Evolutionary conservation across 1,284 basidiomycete species (phyloP).

Genomic region (Cutaneotrichosporon dermatis): DNA sequence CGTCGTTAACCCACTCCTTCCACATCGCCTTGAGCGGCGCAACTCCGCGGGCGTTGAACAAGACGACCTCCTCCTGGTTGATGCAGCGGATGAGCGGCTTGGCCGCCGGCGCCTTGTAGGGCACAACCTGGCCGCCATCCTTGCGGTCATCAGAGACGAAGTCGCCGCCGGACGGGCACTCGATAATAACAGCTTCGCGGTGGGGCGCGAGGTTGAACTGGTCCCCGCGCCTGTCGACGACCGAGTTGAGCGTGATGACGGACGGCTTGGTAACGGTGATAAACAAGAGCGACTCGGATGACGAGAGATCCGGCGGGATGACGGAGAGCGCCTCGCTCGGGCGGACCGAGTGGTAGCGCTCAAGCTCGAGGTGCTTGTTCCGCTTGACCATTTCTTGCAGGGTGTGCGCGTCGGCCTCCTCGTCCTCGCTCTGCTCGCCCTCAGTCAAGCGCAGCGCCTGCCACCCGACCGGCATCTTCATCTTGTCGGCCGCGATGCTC

Average conservation of each 20-base stretch:
- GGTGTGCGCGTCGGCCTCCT: slow-evolving; percentile 61
- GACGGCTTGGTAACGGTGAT: slow-evolving; percentile 68
- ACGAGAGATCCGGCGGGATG: slow-evolving; percentile 54
- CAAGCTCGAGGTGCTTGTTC: slow-evolving; percentile 48
- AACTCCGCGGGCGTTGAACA: slow-evolving; percentile 68
- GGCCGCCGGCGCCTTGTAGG: slow-evolving; percentile 41
- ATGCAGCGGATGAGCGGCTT: slow-evolving; percentile 60
- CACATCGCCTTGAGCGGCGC: slow-evolving; percentile 73
- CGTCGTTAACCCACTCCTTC: slow-evolving; percentile 54
- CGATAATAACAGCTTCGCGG: slow-evolving; percentile 67
- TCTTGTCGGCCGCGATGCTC: slow-evolving; percentile 24
- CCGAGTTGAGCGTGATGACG: slow-evolving; percentile 64
- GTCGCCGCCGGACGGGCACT: slow-evolving; percentile 65
- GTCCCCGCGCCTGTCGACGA: slow-evolving; percentile 64
- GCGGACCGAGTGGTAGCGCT: slow-evolving; percentile 39
- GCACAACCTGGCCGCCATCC: slow-evolving; percentile 11
- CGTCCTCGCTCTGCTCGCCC: slow-evolving; percentile 47
- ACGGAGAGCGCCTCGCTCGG: slow-evolving; percentile 37
- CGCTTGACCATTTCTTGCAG: slow-evolving; percentile 26
- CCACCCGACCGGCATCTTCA: slow-evolving; percentile 19
- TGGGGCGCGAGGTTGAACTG: slow-evolving; percentile 59
- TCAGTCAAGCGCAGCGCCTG: slow-evolving; percentile 27
- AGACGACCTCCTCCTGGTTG: slow-evolving; percentile 61
- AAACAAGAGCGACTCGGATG: slow-evolving; percentile 67
- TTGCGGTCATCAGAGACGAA: slow-evolving; percentile 25